A percentile compares a stretch with the other conserved stretches of the same genome.
Evolutionary conservation across 2,329 filamentous ascomycete species (phyloP).

Genomic region (Neophaeococcomyces mojaviensis): DNA sequence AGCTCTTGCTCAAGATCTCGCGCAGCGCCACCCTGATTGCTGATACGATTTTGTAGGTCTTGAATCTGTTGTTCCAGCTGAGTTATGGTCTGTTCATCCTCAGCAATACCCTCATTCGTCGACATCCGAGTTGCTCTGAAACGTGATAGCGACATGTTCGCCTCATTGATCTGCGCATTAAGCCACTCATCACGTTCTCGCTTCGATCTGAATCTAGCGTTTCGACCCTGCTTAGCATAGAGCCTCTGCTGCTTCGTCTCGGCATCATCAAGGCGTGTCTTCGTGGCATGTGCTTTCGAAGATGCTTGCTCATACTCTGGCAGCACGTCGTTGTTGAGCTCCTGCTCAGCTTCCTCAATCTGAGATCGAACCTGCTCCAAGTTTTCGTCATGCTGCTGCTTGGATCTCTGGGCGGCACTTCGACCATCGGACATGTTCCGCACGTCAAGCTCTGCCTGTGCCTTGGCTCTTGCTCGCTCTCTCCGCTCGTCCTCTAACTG

Average conservation of each 20-base stretch:
- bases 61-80: slow-evolving; percentile 66
- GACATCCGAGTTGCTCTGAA: slow-evolving; percentile 81
- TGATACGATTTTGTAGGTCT: slow-evolving; percentile 62
- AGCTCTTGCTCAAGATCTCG: slow-evolving; percentile 66
- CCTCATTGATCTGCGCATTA: slow-evolving; percentile 69
- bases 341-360: slow-evolving; percentile 67
- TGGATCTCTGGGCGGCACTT: slow-evolving; percentile 65
- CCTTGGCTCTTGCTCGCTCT: slow-evolving; percentile 69
- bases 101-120: slow-evolving; percentile 71
- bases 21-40: slow-evolving; percentile 70
- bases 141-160: slow-evolving; percentile 65
- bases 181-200: slow-evolving; percentile 79
- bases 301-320: slow-evolving; percentile 70
- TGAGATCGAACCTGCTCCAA: slow-evolving; percentile 64
- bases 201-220: slow-evolving; percentile 80
- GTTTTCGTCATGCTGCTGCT: slow-evolving; percentile 62
- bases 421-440: slow-evolving; percentile 79
- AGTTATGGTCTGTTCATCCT: slow-evolving; percentile 63
- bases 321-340: slow-evolving; percentile 60
- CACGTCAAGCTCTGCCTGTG: slow-evolving; percentile 77
- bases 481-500: slow-evolving; percentile 87
- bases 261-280: slow-evolving; percentile 65
- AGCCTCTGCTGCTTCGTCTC: slow-evolving; percentile 70
- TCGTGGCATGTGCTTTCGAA: slow-evolving; percentile 62
- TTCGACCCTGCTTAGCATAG: slow-evolving; percentile 85